Evolutionary conservation across 2,329 filamentous ascomycete genomes (phyloP), one percentile per base, ranked within the genome.

Genomic region (Alternaria sp.): DNA sequence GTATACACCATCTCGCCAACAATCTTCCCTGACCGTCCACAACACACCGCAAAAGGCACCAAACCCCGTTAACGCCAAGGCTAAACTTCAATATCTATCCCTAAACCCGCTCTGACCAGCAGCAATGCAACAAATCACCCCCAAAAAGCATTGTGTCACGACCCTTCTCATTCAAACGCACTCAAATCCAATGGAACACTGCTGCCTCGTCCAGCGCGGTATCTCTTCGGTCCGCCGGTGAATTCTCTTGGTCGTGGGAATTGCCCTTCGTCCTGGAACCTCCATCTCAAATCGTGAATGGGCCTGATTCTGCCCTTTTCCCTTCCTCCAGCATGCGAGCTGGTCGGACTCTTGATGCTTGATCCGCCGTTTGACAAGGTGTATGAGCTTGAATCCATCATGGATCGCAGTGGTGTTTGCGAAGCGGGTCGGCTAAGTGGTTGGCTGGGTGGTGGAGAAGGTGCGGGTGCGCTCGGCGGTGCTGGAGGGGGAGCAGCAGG

Each of bases 111-210:
- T 43, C 44, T 57, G 25, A 43, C 50, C 53, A 57, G 50, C 36
- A 62, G 32, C 62, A 62, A 61, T 57, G 57, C 66, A 62, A 62
- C 45, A 25, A 63, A 64, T 61, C 43, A 17, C 23, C 44, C 15
- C 30, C 23, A 52, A 28, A 28, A 17, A 8, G 13, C 13, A 5
- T 12, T 26, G 43, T 40, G 3, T 40, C 17, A 13, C 17, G 17
- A 26, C 15, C 49, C 13, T 15, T 23, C 51, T 67, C 70, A 84
- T 50, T 82, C 80, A 62, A 91, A 85, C 13, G 86, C 84, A 68
- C 84, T 88, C 76, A 99, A 81, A 83, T 98, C 93, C 72, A 98
- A 83, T 28, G 96, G 96, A 70, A 98, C 94, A 83, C 92, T 97
- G 82, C 93, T 97, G 30, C 93, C 95, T 76, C 95, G 88, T 9